Evolutionary conservation across 176 grass and related monocot species (phyloP), one percentile per base, ranked within the genome.

Genomic region (Ensete ventricosum): DNA sequence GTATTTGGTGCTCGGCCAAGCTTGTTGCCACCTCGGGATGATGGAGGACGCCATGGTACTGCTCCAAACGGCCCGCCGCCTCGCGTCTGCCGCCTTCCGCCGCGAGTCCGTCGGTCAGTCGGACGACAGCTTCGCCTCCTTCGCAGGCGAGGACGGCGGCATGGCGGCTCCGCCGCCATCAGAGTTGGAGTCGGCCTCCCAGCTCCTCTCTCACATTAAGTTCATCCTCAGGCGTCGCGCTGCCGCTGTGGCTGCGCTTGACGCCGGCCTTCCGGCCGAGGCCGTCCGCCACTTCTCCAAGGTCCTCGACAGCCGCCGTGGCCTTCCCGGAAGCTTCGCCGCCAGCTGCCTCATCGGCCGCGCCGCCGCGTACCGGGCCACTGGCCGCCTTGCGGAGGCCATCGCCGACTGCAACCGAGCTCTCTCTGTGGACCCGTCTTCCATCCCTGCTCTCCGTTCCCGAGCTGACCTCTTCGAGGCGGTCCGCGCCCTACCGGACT

Each of bases 41-140:
- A 99, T 99, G 22, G 96, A 99, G 74, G 96, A 99, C 51, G 91
- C 96, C 64, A 91, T 91, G 86, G 82, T 95, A 16, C 86, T 99
- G 1, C 82, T 99, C 50, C 96, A 99, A 73, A 91, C 91, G 0
- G 88, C 86, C 23, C 96, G 91, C 62, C 88, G 91, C 64, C 91
- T 99, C 1, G 91, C 90, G 0, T 91, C 91, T 0, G 96, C 96
- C 0, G 96, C 96, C 10, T 99, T 99, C 78, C 96, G 96, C 55
- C 86, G 91, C 16, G 96, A 99, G 78, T 94, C 90, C 22, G 83
- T 94, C 5, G 85, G 88, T 54, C 87, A 79, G 80, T 94, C 96
- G 1, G 96, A 99, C 9, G 96, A 99, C 74, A 99, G 96, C 80
- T 99, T 99, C 84, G 82, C 86, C 0, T 79, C 84, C 1, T 83